These are phyloP conservation scores for Diplodia seriata DNA, from an alignment of 2,329 filamentous ascomycete genomes.

Conservation along the genomic window DNA sequence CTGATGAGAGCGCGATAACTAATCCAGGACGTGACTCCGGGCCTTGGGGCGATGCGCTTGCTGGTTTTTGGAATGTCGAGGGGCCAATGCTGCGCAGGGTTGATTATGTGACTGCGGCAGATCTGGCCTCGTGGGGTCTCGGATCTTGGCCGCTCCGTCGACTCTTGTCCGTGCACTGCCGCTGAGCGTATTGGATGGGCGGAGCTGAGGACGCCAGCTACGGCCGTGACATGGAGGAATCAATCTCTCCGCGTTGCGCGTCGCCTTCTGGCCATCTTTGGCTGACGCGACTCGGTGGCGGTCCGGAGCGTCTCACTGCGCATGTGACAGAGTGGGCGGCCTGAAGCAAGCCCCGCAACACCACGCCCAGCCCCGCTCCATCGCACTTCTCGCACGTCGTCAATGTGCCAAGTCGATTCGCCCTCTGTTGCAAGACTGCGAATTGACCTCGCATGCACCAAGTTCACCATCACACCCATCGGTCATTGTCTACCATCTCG, in stretches of 20 bases:
- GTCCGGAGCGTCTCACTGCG: neutral
- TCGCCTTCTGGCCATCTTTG: neutral
- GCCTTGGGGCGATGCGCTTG: neutral
- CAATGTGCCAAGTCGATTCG: too few relatives aligned
- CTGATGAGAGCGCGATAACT: conserved; percentile 14
- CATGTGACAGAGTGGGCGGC: conserved; percentile 8
- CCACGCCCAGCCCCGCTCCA: neutral
- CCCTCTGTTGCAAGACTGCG: too few relatives aligned
- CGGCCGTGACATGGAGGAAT: conserved; percentile 17
- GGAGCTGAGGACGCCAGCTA: conserved; percentile 2
- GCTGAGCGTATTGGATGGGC: neutral
- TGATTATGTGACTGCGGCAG: conserved; percentile 25
- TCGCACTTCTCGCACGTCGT: too few relatives aligned
- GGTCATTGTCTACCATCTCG: neutral
- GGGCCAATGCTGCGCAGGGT: conserved; percentile 1
- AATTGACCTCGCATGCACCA: too few relatives aligned
- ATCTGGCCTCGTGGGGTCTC: conserved; percentile 24
- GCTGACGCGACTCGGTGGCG: conserved; percentile 10
- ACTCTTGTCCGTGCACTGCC: conserved; percentile 5
- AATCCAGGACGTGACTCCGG: conserved; percentile 8
- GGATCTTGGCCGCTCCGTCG: conserved; percentile 20
- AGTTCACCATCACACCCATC: too few relatives aligned
- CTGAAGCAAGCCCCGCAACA: conserved; percentile 15
- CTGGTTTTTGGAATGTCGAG: conserved; percentile 12
- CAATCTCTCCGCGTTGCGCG: neutral